phyloP scores from a whole-genome alignment of 164 flowering plant genomes.

The Vitis vinifera region DNA sequence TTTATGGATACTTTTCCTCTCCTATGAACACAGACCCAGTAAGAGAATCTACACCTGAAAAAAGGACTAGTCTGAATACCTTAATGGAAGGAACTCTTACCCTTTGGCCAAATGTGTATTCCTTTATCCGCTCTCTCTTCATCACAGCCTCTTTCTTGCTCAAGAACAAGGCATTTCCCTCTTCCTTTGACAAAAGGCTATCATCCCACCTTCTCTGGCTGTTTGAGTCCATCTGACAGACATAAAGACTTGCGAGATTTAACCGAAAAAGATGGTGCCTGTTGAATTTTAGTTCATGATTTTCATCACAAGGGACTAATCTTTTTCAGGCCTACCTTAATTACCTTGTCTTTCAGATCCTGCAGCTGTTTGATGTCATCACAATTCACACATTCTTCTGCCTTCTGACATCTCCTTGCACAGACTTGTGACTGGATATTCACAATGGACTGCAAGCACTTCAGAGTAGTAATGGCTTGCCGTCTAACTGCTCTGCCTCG shows the following conservation, averaged over 20 bases:
- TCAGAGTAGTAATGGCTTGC: constrained; percentile 36
- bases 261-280: no score
- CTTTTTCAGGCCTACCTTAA: constrained; percentile 29
- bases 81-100: constrained; percentile 19
- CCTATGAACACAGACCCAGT: constrained; percentile 10
- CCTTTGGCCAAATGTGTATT: constrained; percentile 46
- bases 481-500: constrained; percentile 42
- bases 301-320: not conserved
- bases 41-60: not conserved
- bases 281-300: no score
- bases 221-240: constrained; percentile 43
- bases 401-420: constrained; percentile 16
- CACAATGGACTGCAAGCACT: constrained; percentile 43
- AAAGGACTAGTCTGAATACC: not conserved
- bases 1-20: constrained; percentile 31
- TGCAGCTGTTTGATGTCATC: constrained; percentile 15
- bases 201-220: constrained; percentile 53
- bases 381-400: not conserved
- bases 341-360: constrained; percentile 30
- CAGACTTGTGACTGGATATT: constrained; percentile 36
- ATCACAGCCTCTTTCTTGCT: constrained; percentile 51
- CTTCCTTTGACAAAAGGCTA: constrained; percentile 52
- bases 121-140: constrained; percentile 53
- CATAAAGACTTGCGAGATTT: not conserved
- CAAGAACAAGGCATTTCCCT: constrained; percentile 33